A percentile compares a stretch with the other conserved stretches of the same genome.
Conservation (phyloP, 2,329 filamentous ascomycete species). For the Teratosphaeria gauchensis region DNA sequence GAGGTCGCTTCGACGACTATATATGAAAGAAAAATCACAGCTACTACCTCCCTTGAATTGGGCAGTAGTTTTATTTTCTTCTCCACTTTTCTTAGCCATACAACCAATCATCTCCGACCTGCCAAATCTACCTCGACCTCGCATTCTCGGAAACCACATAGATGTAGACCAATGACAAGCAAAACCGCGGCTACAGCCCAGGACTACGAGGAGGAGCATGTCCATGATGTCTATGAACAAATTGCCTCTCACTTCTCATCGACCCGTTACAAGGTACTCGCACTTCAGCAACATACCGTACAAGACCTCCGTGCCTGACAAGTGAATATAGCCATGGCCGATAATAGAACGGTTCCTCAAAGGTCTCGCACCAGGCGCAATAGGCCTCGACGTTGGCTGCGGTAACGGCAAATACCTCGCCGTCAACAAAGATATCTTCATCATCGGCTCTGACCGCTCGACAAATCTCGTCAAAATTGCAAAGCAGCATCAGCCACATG, state of each 20-base stretch:
- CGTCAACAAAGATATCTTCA: slow-evolving; percentile 67
- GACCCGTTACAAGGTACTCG: slow-evolving; percentile 57
- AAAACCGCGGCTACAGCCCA: not conserved
- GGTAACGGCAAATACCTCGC: slow-evolving; percentile 93
- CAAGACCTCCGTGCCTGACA: no score
- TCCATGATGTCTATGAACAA: slow-evolving; percentile 83
- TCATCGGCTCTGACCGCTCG: slow-evolving; percentile 78
- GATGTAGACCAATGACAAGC: not conserved
- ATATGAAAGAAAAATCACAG: not conserved
- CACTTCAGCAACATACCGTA: slow-evolving; percentile 7
- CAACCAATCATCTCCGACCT: not conserved
- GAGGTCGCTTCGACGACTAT: not conserved
- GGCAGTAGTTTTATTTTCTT: no score
- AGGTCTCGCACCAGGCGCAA: slow-evolving; percentile 54
- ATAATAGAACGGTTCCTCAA: slow-evolving; percentile 72
- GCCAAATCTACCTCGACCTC: not conserved
- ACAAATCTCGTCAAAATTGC: slow-evolving; percentile 51
- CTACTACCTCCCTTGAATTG: not conserved
- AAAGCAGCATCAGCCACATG: slow-evolving; percentile 49
- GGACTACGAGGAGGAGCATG: slow-evolving; percentile 71
- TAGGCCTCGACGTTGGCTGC: slow-evolving; percentile 88
- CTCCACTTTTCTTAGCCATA: not conserved
- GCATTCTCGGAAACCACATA: not conserved
- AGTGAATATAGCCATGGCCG: slow-evolving; percentile 64
- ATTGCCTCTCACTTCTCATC: slow-evolving; percentile 78